Evolutionary conservation across 2,329 filamentous ascomycete species (phyloP).

Genomic region (Cercospora zeae-maydis): DNA sequence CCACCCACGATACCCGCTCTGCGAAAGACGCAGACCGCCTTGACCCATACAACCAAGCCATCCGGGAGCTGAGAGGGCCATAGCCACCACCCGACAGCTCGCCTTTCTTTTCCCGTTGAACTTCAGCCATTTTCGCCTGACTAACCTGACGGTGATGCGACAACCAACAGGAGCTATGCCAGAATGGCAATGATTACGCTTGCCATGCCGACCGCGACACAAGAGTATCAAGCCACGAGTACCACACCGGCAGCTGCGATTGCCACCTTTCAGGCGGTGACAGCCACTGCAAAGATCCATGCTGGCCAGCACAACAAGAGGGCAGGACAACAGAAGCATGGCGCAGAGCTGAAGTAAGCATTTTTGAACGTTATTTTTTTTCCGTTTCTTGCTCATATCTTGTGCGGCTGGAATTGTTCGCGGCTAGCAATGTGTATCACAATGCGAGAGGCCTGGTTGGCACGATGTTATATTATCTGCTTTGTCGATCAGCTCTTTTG

Average conservation of each 20-base stretch:
- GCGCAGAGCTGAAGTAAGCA: constrained; percentile 3
- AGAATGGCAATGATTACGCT: constrained; percentile 3
- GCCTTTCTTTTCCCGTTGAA: not conserved
- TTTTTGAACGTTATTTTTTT: not conserved
- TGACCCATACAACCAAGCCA: not conserved
- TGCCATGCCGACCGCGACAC: not conserved
- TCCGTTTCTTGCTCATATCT: not conserved
- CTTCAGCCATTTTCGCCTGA: not conserved
- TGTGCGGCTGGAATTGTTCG: not conserved
- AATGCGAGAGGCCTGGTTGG: not conserved
- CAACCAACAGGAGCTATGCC: not conserved
- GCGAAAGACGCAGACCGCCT: not conserved
- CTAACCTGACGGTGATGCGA: not conserved
- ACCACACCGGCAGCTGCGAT: not conserved
- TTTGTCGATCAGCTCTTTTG: not conserved
- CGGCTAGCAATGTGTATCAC: not conserved
- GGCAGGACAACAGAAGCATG: not conserved
- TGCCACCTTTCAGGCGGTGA: not conserved
- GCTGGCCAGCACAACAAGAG: not conserved
- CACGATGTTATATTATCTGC: not conserved
- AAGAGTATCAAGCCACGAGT: not conserved
- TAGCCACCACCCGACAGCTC: not conserved
- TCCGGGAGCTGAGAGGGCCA: not conserved
- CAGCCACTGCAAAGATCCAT: not conserved
- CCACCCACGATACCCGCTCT: not conserved